phyloP scores from a whole-genome alignment of 768 basidiomycete species.

The Boletus rex-veris region DNA sequence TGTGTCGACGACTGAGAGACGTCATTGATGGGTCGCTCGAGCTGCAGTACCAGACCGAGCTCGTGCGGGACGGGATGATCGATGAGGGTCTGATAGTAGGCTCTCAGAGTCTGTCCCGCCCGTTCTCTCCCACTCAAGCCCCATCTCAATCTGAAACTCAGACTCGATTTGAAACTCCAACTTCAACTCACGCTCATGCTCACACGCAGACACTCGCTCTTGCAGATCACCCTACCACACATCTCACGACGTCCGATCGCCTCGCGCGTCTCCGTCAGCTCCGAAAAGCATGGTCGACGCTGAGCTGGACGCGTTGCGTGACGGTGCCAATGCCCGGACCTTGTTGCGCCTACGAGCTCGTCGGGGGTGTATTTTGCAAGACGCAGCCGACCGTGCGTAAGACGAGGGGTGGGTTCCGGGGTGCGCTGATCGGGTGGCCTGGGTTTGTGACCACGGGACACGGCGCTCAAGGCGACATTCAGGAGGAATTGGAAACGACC shows the following conservation, averaged over 20 bases:
- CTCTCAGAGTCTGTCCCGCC: not conserved
- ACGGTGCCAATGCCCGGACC: conserved; percentile 32
- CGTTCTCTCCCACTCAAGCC: too few relatives aligned
- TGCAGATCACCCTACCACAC: not conserved
- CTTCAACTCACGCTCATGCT: too few relatives aligned
- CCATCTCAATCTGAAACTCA: too few relatives aligned
- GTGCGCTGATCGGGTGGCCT: too few relatives aligned
- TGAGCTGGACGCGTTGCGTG: conserved; percentile 25
- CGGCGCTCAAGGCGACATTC: too few relatives aligned
- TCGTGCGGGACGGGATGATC: conserved; percentile 38
- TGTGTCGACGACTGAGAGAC: conserved; percentile 18
- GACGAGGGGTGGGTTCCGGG: not conserved
- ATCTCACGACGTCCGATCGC: conserved; percentile 18
- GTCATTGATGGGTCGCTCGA: conserved; percentile 28
- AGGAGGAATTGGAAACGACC: not conserved
- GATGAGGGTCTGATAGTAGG: conserved; percentile 2
- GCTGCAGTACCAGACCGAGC: conserved; percentile 38
- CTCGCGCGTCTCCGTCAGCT: conserved; percentile 34
- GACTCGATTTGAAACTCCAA: too few relatives aligned
- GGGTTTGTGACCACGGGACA: too few relatives aligned
- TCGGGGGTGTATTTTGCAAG: conserved; percentile 56
- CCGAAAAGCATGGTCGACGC: conserved; percentile 34
- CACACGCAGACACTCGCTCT: not conserved
- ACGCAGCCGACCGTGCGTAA: conserved; percentile 13
- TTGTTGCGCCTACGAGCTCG: conserved; percentile 57